phyloP scores from a whole-genome alignment of 192 early-diverging fungal species.

The Ramicandelaber brevisporus region DNA sequence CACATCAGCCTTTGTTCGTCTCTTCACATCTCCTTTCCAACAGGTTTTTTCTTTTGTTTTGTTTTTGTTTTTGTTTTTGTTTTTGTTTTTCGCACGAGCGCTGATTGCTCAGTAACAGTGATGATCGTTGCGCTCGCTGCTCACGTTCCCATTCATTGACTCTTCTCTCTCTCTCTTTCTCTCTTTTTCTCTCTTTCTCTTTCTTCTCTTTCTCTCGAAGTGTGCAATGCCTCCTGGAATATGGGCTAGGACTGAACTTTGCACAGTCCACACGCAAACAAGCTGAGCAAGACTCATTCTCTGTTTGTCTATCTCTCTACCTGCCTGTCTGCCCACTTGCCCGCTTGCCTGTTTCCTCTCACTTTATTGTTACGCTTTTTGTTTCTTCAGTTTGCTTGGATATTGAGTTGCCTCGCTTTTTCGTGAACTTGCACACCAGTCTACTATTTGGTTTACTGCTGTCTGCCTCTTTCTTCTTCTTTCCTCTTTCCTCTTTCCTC shows the following conservation, averaged over 20 bases:
- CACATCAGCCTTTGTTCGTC: neutral
- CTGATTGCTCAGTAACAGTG: too few relatives aligned
- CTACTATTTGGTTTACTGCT: conserved; percentile 4
- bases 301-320: conserved; percentile 9
- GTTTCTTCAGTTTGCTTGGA: too few relatives aligned
- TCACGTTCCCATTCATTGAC: too few relatives aligned
- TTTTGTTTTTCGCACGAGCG: conserved; percentile 6
- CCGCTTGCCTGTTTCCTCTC: too few relatives aligned
- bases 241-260: too few relatives aligned
- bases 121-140: too few relatives aligned
- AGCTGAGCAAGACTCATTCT: too few relatives aligned
- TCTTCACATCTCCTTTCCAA: neutral
- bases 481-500: conserved; percentile 2
- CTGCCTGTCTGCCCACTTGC: conserved; percentile 13
- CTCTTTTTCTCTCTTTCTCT: conserved; percentile 9
- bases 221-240: too few relatives aligned
- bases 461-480: conserved; percentile 4
- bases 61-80: neutral
- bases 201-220: conserved; percentile 14
- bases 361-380: too few relatives aligned
- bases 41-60: neutral
- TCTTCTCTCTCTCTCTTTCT: too few relatives aligned
- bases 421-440: conserved; percentile 1
- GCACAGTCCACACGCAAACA: too few relatives aligned
- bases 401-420: conserved; percentile 1